Base-by-base conservation (phyloP, 2,329 filamentous ascomycete species). In the Paracoccidioides brasiliensis region DNA sequence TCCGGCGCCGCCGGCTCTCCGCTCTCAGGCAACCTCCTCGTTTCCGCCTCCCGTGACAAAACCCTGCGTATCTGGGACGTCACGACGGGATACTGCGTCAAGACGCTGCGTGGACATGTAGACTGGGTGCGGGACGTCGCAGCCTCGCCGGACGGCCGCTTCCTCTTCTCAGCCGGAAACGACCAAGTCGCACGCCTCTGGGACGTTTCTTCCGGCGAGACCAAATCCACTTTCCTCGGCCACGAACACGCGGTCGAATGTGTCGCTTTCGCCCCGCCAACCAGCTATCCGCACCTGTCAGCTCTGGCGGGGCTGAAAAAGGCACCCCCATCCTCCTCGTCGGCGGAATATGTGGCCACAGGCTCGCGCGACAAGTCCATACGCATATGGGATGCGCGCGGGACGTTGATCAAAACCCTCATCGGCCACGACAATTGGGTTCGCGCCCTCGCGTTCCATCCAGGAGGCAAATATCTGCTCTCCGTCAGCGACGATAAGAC, bases 391-490 rank as follows among this genome's bases (percentile, higher is more conserved):
- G 88, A 95, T 67, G 80, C 84, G 9, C 81, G 89, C 54, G 91
- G 91, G 37, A 89, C 85, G 9, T 81, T 88, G 60, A 83, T 96
- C 67, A 91, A 89, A 69, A 93, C 86, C 0, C 76, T 97, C 1
- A 74, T 83, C 0, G 91, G 91, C 1, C 91, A 96, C 67, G 90
- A 96, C 69, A 96, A 96, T 68, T 97, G 91, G 91, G 82, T 97
- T 7, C 83, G 89, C 37, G 86, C 80, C 0, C 72, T 96, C 5
- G 83, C 89, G 8, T 97, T 95, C 69, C 91, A 96, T 64, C 91
- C 91, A 0, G 87, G 88, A 7, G 91, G 91, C 45, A 94, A 91
- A 70, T 96, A 93, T 65, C 78, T 97, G 1, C 73, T 97, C 5
- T 90, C 85, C 5, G 88, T 86, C 22, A 81, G 85, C 14, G 91